Evolutionary conservation across 2,329 filamentous ascomycete genomes (phyloP), one percentile per base, ranked within the genome.

Genomic region (Epichloe scottii): DNA sequence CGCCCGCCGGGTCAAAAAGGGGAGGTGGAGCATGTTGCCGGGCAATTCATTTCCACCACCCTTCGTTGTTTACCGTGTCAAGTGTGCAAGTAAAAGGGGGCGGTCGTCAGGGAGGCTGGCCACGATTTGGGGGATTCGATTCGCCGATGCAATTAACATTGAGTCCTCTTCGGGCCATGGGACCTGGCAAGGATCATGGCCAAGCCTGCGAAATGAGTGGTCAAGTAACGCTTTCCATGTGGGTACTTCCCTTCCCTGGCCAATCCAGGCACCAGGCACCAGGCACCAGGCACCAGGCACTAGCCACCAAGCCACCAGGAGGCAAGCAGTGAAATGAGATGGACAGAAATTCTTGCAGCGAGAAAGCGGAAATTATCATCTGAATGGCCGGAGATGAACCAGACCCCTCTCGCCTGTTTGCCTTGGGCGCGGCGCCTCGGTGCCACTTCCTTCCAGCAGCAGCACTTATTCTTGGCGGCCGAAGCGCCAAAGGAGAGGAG

Each of bases 11-110:
- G 37, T 41, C 44, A 49, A 54, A 53, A 52, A 53, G 55, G 51
- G 46, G 51, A 37, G 23, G 57, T 59, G 57, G 57, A 56, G 35
- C 53, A 12, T 12, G 1, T n/a, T n/a, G 46, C 38, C 45, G 47
- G n/a, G 47, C 26, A 43, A n/a, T 46, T 53, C 53, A 59, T 60
- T 56, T 55, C 57, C 52, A 57, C 53, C 23, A 10, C 35, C 39
- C 39, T n/a, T 2, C 15, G 26, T 26, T 26, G 26, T 43, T 39
- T 33, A 23, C 30, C n/a, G n/a, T 5, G 11, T 11, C 39, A 26
- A 7, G 30, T 19, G 23, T 30, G 19, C 17, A 30, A 17, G 40
- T 8, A 2, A 26, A 47, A 39, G 4, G 19, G 34, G 45, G 34
- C 45, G 7, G 45, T 38, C 34, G 40, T n/a, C 7, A 46, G 44